Base-by-base conservation (phyloP, 2,329 filamentous ascomycete species). In the Penicillium brasilianum region DNA sequence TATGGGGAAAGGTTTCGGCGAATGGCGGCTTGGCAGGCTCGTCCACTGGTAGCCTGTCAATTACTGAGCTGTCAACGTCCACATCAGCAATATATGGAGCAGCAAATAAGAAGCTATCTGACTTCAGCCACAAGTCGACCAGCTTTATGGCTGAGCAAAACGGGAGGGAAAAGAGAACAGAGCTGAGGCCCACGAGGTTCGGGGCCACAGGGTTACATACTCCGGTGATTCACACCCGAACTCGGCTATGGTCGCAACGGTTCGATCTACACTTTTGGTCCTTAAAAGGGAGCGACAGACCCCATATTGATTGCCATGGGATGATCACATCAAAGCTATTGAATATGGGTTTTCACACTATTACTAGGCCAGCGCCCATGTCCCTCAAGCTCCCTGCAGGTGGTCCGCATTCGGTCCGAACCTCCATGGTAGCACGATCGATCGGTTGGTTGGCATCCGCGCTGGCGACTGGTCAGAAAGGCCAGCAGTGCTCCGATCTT, bases 1-100 rank as follows among this genome's bases (percentile, higher is more conserved):
- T 71, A 71, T 73, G 72, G 72, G 70, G 72, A 74, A 72, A 67
- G 63, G 59, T 65, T 65, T 65, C 70, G 59, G 66, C 63, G 61
- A 69, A 56, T 68, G 66, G 67, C 49, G 68, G 71, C 72, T 74
- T 73, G 69, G 72, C 73, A 68, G 52, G 20, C 37, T 56, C 60
- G 46, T 61, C 63, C 63, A 69, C 60, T 66, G 49, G 60, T 57
- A 57, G 55, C 44, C 49, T 54, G 37, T 14, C 37, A 43, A 61
- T 64, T 68, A 66, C 57, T 22, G 56, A 67, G 54, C 55, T 52
- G 32, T 13, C 30, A 41, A 41, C 49, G 36, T 46, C 43, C 43
- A 37, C 46, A 9, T 34, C 16, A 34, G 34, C 18, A 28, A 25
- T 11, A 30, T 7, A 50, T 20, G 22, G 8, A 49, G 28, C 28